These are phyloP conservation scores for Linum lewisii DNA, from an alignment of 345 rosid species.

Conservation along the genomic window DNA sequence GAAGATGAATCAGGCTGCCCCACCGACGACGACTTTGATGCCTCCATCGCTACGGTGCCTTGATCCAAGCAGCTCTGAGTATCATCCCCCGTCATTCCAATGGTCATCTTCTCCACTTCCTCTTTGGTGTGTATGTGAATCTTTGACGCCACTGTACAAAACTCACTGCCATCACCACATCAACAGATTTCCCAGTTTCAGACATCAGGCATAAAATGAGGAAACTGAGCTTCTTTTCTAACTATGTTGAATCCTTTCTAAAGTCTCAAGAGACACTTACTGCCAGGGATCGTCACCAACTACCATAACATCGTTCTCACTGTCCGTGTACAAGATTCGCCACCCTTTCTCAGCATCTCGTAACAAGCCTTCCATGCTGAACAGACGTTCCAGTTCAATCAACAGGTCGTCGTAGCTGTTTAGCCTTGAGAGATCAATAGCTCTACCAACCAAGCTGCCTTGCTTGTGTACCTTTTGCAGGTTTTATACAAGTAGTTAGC, in stretches of 20 bases:
- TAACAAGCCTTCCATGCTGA: constrained; percentile 79
- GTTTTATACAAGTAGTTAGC: constrained; percentile 4
- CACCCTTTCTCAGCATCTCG: constrained; percentile 71
- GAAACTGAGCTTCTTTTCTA: too few species aligned
- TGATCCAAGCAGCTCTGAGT: constrained; percentile 88
- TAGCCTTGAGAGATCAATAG: constrained; percentile 69
- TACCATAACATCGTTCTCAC: constrained; percentile 87
- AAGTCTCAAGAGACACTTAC: constrained; percentile 37
- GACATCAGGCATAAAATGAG: too few species aligned
- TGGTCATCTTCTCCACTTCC: constrained; percentile 74
- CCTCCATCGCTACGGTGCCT: constrained; percentile 57
- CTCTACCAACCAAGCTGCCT: constrained; percentile 89
- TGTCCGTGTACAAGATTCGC: constrained; percentile 76
- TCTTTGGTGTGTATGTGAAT: constrained; percentile 78
- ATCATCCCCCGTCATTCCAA: constrained; percentile 52
- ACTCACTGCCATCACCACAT: constrained; percentile 44
- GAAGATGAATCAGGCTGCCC: constrained; percentile 77
- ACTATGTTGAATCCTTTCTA: too few species aligned
- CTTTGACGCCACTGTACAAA: constrained; percentile 69
- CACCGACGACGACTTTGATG: constrained; percentile 82
- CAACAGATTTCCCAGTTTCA: too few species aligned
- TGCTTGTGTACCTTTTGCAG: constrained; percentile 80
- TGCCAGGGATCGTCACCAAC: constrained; percentile 96
- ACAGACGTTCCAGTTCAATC: constrained; percentile 61
- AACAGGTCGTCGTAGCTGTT: constrained; percentile 62